Base-by-base conservation (phyloP, 176 grass and related monocot species). In the Tuctoria greenei region DNA sequence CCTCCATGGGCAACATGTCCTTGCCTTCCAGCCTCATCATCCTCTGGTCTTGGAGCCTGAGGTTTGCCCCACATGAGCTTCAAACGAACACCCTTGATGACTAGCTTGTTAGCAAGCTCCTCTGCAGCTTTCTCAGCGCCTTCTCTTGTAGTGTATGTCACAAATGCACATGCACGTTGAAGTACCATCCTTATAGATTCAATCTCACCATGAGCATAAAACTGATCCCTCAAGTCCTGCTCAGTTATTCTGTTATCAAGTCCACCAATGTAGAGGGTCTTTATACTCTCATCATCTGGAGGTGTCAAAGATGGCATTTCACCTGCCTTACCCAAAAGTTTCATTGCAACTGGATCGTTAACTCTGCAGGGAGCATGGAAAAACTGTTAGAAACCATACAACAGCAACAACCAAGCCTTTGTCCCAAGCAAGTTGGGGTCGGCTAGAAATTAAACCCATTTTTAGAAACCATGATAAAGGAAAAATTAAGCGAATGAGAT, bases 11-110 rank as follows among this genome's bases (percentile, higher is more conserved):
- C 42, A 37, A 92, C 82, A 80, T 85, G 84, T 27, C 91, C 95
- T 82, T 87, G 89, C 65, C 73, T 87, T 10, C 39, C 87, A 52
- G 82, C 73, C 17, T 92, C 95, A 18, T 93, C 88, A 6, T 85
- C 90, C 40, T 87, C 89, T 47, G 70, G 77, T 25, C 84, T 99
- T 82, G 86, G 82, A 14, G 91, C 91, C 47, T 92, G 95, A 51
- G 95, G 92, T 47, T 78, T 87, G 16, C 92, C 95, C 95, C 95
- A 99, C 95, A 99, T 99, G 67, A 99, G 87, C 87, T 99, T 95
- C 72, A 99, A 69, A 34, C 89, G 89, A 68, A 99, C 54, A 12
- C 92, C 95, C 43, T 99, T 99, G 34, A 99, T 82, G 76, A 99
- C 95, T 59, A 99, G 71, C 77, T 95, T 99, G 87, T 99, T 99